Percentiles rank a stretch among this genome's conserved stretches.
phyloP scores from a whole-genome alignment of 2,329 filamentous ascomycete species.

The Cladosporium cucumerinum region DNA sequence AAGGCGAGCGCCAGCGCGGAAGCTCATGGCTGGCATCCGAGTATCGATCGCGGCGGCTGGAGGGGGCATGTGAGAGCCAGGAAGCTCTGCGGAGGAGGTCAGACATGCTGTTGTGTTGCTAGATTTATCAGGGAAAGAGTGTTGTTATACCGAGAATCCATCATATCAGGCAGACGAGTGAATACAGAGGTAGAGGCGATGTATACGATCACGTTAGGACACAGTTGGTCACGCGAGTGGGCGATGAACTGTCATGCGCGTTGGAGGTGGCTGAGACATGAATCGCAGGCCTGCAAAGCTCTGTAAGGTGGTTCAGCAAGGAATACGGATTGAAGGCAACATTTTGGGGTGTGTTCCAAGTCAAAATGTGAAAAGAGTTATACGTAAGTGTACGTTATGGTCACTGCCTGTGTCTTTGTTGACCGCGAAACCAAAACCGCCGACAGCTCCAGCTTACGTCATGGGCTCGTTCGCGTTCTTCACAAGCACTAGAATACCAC shows the following conservation, averaged over 20 bases:
- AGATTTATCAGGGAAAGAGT: not conserved
- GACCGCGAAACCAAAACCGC: not conserved
- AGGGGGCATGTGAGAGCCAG: slow-evolving; percentile 27
- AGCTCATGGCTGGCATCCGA: slow-evolving; percentile 26
- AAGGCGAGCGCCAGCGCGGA: slow-evolving; percentile 34
- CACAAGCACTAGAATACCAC: not conserved
- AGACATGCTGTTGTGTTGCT: slow-evolving; percentile 9
- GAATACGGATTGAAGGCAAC: not conserved
- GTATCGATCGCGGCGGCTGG: slow-evolving; percentile 19
- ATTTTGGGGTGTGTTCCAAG: not conserved
- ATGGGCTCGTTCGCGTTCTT: not conserved
- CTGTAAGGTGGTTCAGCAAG: not conserved
- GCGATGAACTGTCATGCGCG: slow-evolving; percentile 8
- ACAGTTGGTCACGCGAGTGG: slow-evolving; percentile 9
- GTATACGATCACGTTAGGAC: not conserved
- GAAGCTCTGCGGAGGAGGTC: slow-evolving; percentile 27
- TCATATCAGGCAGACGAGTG: not conserved
- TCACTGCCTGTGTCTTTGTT: not conserved
- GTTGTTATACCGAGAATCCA: slow-evolving; percentile 3
- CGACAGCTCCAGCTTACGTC: not conserved
- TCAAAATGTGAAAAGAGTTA: not conserved
- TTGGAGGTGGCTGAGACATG: slow-evolving; percentile 10
- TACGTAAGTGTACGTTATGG: not conserved
- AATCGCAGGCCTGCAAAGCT: not conserved
- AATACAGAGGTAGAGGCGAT: not conserved